phyloP scores from a whole-genome alignment of 2,329 filamentous ascomycete genomes.

The Alternaria arborescens region DNA sequence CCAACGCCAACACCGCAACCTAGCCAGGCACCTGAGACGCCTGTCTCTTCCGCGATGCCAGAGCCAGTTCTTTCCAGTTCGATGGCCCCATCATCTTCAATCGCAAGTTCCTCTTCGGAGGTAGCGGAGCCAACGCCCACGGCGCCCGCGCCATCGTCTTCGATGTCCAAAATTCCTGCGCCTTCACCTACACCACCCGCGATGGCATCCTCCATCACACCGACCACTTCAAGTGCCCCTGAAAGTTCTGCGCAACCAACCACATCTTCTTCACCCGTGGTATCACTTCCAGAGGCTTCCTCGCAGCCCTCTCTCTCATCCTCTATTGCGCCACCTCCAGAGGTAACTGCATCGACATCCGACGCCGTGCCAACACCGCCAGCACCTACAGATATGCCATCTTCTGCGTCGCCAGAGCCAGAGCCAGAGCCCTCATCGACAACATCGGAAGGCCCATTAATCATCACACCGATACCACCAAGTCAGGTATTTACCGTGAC shows the following conservation, averaged over 20 bases:
- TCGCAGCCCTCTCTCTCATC: neutral
- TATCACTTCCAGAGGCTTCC: neutral
- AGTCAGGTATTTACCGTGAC: constrained; percentile 48
- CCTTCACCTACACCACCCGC: neutral
- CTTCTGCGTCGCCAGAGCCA: constrained; percentile 10
- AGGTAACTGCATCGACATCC: neutral
- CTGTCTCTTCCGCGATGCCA: constrained; percentile 2
- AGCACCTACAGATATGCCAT: constrained; percentile 1
- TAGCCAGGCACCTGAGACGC: constrained; percentile 5
- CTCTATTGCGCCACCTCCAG: neutral
- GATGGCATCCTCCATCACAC: neutral
- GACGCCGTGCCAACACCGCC: neutral
- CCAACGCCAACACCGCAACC: constrained; percentile 11
- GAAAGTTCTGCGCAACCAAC: constrained; percentile 9
- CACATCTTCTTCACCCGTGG: neutral
- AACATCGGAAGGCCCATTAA: constrained; percentile 38
- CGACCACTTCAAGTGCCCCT: neutral
- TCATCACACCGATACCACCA: constrained; percentile 44
- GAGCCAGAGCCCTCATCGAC: constrained; percentile 9
- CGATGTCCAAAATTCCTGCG: neutral
- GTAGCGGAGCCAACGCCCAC: neutral
- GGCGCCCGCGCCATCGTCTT: neutral
- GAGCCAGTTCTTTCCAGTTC: constrained; percentile 7
- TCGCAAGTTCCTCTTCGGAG: neutral
- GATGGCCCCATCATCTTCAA: neutral